Percentiles rank a stretch among this genome's conserved stretches.
These are phyloP conservation scores for Inonotus obliquus DNA, from an alignment of 1,284 basidiomycete species.

Conservation along the genomic window DNA sequence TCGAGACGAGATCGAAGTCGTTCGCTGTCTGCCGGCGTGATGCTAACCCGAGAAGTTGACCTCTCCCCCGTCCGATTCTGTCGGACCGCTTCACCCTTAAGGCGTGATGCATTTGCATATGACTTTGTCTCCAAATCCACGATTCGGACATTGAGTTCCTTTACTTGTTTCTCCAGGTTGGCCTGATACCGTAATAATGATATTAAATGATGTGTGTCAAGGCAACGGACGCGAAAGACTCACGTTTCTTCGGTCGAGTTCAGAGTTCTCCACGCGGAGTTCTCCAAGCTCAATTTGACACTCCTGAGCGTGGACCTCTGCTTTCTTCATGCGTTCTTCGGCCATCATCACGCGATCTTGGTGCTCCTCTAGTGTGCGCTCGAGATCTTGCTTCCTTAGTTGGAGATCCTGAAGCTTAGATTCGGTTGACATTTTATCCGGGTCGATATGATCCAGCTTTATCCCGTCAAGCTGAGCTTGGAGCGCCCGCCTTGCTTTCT, in stretches of 20 bases:
- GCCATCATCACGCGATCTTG: slow-evolving; percentile 69
- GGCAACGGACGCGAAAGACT: slow-evolving; percentile 26
- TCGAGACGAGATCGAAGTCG: slow-evolving; percentile 56
- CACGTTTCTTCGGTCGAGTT: slow-evolving; percentile 74
- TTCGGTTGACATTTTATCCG: slow-evolving; percentile 66
- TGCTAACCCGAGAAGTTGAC: slow-evolving; percentile 46
- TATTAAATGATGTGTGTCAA: not conserved
- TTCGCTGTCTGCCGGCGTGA: slow-evolving; percentile 56
- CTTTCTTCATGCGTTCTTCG: slow-evolving; percentile 75
- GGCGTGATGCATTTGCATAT: slow-evolving; percentile 59
- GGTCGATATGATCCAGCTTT: slow-evolving; percentile 69
- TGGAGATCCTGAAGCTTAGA: slow-evolving; percentile 70
- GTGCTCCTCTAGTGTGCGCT: slow-evolving; percentile 75
- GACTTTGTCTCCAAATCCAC: slow-evolving; percentile 80
- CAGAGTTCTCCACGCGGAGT: slow-evolving; percentile 71
- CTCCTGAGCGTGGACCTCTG: slow-evolving; percentile 70
- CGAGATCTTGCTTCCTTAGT: slow-evolving; percentile 75
- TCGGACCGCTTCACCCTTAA: slow-evolving; percentile 45
- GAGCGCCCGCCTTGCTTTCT: slow-evolving; percentile 77
- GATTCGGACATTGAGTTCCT: slow-evolving; percentile 75
- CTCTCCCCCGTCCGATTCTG: slow-evolving; percentile 50
- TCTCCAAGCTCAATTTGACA: slow-evolving; percentile 72
- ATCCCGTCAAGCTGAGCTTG: slow-evolving; percentile 78
- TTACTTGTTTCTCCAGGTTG: slow-evolving; percentile 76
- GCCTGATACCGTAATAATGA: slow-evolving; percentile 42